Conservation (phyloP, 768 basidiomycete species). For the Suillus decipiens region DNA sequence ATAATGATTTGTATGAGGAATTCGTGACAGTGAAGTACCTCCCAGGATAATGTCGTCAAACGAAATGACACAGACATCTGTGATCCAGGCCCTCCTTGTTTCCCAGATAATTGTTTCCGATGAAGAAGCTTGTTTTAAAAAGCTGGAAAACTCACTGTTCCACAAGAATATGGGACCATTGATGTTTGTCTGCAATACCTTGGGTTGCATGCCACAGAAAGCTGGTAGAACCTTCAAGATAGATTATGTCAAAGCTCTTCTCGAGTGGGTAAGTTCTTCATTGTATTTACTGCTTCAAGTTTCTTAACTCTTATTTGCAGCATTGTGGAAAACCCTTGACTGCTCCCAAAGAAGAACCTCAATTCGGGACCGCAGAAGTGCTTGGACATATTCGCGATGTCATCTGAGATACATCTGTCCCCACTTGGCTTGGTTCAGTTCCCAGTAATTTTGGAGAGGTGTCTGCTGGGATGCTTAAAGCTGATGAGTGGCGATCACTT, state of each 20-base stretch:
- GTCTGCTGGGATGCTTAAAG: too few species aligned
- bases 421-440: constrained; percentile 19
- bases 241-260: not conserved
- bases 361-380: not conserved
- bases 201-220: constrained; percentile 10
- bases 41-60: too few species aligned
- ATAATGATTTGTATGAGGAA: too few species aligned
- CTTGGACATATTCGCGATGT: constrained; percentile 6
- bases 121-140: too few species aligned
- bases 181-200: constrained; percentile 4
- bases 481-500: too few species aligned
- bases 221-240: not conserved
- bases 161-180: too few species aligned
- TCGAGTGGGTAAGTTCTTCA: not conserved
- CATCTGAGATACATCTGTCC: constrained; percentile 9
- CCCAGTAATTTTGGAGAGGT: not conserved
- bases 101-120: too few species aligned
- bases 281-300: not conserved
- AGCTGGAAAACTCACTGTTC: too few species aligned
- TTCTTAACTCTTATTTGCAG: not conserved
- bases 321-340: constrained; percentile 1
- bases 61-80: too few species aligned
- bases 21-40: too few species aligned
- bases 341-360: not conserved
- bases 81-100: too few species aligned